Percentiles rank a stretch among this genome's conserved stretches.
These are phyloP conservation scores for Colletotrichum sp. DNA, from an alignment of 2,329 filamentous ascomycete species.

Conservation along the genomic window DNA sequence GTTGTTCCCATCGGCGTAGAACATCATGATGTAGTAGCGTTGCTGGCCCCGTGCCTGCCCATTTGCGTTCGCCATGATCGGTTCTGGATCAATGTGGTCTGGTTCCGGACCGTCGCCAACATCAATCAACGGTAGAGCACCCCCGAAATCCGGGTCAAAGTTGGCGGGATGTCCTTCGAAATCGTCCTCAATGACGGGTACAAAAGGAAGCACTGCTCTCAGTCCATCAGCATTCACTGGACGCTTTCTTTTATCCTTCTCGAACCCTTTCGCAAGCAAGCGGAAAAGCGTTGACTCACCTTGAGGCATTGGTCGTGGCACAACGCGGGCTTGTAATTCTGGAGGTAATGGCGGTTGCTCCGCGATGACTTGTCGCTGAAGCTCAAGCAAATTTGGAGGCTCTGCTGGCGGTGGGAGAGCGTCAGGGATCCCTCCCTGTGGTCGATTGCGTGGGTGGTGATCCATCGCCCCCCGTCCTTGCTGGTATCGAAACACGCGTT, in stretches of 20 bases:
- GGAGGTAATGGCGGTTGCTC: not conserved
- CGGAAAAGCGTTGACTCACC: not conserved
- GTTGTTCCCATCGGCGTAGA: slow-evolving; percentile 1
- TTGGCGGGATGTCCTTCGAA: not conserved
- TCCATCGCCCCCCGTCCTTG: not conserved
- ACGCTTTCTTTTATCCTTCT: not conserved
- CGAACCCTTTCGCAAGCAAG: not conserved
- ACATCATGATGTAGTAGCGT: slow-evolving; percentile 4
- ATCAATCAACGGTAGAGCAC: not conserved
- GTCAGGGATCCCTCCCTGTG: not conserved
- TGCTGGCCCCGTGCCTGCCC: not conserved
- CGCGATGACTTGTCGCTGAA: not conserved
- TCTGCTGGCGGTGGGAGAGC: not conserved
- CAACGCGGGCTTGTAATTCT: not conserved
- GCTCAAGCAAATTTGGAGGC: not conserved
- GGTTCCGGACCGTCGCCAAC: not conserved
- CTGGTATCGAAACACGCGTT: not conserved
- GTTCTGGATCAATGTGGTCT: not conserved
- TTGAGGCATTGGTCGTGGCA: not conserved
- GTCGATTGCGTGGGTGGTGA: not conserved
- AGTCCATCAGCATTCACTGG: not conserved
- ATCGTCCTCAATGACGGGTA: not conserved
- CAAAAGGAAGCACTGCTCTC: not conserved
- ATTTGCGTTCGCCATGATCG: not conserved
- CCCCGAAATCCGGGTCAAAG: not conserved